phyloP scores from a whole-genome alignment of 495 filamentous ascomycete species.

The Podospora pseudopauciseta region DNA sequence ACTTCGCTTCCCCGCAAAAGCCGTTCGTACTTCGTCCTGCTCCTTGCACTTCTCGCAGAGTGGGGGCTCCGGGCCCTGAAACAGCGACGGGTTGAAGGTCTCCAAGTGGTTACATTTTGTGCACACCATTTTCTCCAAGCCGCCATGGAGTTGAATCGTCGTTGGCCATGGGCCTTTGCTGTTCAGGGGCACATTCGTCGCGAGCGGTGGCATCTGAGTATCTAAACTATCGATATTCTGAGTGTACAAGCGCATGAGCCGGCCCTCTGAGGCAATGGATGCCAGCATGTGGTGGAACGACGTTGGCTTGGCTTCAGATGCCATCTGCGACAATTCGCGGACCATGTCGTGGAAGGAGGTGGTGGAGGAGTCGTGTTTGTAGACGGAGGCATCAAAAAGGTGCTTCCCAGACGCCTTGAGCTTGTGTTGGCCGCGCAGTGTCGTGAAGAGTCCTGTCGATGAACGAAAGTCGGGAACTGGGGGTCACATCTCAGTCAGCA shows the following conservation, averaged over 20 bases:
- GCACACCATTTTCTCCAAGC: constrained; percentile 92
- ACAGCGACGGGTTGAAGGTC: constrained; percentile 72
- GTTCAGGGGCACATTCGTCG: constrained; percentile 66
- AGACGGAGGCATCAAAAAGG: constrained; percentile 95
- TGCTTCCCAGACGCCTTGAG: constrained; percentile 92
- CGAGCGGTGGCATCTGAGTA: constrained; percentile 73
- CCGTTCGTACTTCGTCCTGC: constrained; percentile 69
- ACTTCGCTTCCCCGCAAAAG: constrained; percentile 80
- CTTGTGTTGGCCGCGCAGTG: constrained; percentile 77
- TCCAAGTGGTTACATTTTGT: constrained; percentile 79
- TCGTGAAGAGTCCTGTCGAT: constrained; percentile 78
- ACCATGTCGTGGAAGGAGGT: constrained; percentile 94
- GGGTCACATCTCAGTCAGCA: constrained; percentile 26
- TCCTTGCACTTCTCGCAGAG: constrained; percentile 70
- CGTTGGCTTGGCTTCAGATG: constrained; percentile 72
- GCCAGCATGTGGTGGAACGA: constrained; percentile 92
- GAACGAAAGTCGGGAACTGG: constrained; percentile 96
- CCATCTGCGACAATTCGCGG: constrained; percentile 73
- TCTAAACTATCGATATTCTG: constrained; percentile 97
- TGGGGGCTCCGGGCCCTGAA: constrained; percentile 81
- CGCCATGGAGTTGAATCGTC: constrained; percentile 91
- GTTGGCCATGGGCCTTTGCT: constrained; percentile 85
- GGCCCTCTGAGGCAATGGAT: constrained; percentile 80
- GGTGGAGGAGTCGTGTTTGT: constrained; percentile 82
- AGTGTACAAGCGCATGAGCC: constrained; percentile 87